These are phyloP conservation scores for Dipteronia dyeriana DNA, from an alignment of 345 rosid species.

Conservation along the genomic window DNA sequence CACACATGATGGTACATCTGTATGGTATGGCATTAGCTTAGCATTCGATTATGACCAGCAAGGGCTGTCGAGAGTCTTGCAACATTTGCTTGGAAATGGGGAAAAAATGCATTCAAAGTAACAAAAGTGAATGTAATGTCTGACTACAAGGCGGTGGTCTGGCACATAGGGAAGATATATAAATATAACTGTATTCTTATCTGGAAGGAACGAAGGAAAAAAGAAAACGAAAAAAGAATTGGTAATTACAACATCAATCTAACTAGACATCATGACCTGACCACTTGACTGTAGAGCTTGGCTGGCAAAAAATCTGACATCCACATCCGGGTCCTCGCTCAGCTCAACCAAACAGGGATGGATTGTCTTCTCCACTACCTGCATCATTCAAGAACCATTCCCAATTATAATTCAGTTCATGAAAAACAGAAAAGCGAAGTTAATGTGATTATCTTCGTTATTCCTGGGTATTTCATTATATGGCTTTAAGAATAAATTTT, in stretches of 20 bases:
- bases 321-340: constrained; percentile 78
- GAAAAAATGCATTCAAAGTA: background rate
- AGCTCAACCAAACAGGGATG: constrained; percentile 72
- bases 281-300: constrained; percentile 60
- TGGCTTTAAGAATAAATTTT: background rate
- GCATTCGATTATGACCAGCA: background rate
- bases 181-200: constrained; percentile 16
- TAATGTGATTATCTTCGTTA: background rate
- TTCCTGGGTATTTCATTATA: background rate
- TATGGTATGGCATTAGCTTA: background rate
- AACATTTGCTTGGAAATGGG: background rate
- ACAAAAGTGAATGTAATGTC: constrained; percentile 3
- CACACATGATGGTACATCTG: background rate
- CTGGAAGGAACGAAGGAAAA: background rate
- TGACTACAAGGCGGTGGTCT: background rate
- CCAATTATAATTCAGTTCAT: background rate
- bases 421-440: background rate
- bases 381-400: constrained; percentile 21
- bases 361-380: constrained; percentile 70
- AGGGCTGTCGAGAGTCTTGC: too few relatives aligned
- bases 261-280: constrained; percentile 64
- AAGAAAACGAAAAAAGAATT: background rate
- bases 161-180: constrained; percentile 13
- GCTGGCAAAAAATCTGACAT: constrained; percentile 67
- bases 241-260: constrained; percentile 24